Conservation (phyloP, 352 stramenopile genomes). For the Phytophthora fragariae region DNA sequence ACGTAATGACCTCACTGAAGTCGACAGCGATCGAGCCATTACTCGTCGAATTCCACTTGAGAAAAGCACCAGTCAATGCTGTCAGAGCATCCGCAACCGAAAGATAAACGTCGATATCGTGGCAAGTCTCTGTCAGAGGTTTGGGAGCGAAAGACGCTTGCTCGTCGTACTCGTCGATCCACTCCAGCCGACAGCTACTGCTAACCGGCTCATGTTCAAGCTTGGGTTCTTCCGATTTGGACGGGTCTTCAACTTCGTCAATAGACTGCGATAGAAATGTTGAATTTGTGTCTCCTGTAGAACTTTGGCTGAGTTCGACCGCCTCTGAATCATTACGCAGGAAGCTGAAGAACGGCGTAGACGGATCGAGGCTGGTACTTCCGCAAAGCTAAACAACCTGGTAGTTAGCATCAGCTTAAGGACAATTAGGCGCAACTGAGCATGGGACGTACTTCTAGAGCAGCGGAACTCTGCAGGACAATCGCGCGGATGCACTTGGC, state of each 20-base stretch:
- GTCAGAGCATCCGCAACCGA: constrained; percentile 41
- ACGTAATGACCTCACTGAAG: constrained; percentile 39
- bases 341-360: constrained; percentile 41
- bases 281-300: background rate
- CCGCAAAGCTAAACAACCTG: constrained; percentile 39
- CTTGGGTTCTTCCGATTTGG: constrained; percentile 7
- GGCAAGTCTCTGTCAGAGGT: constrained; percentile 38
- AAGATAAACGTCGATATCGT: constrained; percentile 53
- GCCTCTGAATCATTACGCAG: constrained; percentile 14
- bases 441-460: constrained; percentile 49
- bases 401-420: background rate
- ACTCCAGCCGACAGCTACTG: constrained; percentile 55
- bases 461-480: constrained; percentile 37
- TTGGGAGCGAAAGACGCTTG: constrained; percentile 35
- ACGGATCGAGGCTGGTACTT: constrained; percentile 39
- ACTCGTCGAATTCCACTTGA: constrained; percentile 44
- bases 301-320: constrained; percentile 11
- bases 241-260: constrained; percentile 19
- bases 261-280: constrained; percentile 11
- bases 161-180: constrained; percentile 58
- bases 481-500: constrained; percentile 55
- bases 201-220: background rate
- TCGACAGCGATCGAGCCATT: constrained; percentile 13
- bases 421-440: background rate
- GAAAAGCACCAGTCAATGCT: constrained; percentile 39